Conservation (phyloP, 2,329 filamentous ascomycete species). For the Fusarium tupiense region DNA sequence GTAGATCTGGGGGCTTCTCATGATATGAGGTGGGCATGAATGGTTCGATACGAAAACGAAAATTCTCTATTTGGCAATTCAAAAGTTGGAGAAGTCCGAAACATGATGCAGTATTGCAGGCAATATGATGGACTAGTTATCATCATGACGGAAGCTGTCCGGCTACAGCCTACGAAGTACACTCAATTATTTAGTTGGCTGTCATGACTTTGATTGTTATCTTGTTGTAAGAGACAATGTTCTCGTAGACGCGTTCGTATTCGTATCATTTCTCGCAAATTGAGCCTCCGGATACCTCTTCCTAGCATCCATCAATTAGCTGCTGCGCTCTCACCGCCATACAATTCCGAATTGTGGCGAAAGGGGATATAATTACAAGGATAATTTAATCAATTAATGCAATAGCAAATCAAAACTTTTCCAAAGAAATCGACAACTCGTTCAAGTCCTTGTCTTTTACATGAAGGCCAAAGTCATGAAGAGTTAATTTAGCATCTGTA, state of each 20-base stretch:
- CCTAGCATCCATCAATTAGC: constrained; percentile 9
- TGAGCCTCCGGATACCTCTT: constrained; percentile 26
- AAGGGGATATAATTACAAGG: neutral
- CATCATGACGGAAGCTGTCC: neutral
- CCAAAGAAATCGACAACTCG: neutral
- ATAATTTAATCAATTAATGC: neutral
- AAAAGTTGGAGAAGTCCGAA: neutral
- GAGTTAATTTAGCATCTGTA: neutral
- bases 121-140: neutral
- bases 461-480: constrained; percentile 12
- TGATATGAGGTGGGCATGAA: neutral
- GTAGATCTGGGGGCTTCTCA: neutral
- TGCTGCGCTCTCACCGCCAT: constrained; percentile 35
- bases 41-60: constrained; percentile 6
- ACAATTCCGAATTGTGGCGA: constrained; percentile 7
- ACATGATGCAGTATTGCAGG: neutral
- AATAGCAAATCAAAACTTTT: constrained; percentile 2
- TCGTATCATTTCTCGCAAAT: constrained; percentile 42
- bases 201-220: neutral
- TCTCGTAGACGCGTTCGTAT: constrained; percentile 46
- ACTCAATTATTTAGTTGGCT: neutral
- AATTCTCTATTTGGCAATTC: neutral
- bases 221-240: neutral
- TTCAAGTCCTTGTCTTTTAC: constrained; percentile 12
- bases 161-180: neutral